Conservation (phyloP, 495 filamentous ascomycete genomes). For the Baudoinia panamericana region DNA sequence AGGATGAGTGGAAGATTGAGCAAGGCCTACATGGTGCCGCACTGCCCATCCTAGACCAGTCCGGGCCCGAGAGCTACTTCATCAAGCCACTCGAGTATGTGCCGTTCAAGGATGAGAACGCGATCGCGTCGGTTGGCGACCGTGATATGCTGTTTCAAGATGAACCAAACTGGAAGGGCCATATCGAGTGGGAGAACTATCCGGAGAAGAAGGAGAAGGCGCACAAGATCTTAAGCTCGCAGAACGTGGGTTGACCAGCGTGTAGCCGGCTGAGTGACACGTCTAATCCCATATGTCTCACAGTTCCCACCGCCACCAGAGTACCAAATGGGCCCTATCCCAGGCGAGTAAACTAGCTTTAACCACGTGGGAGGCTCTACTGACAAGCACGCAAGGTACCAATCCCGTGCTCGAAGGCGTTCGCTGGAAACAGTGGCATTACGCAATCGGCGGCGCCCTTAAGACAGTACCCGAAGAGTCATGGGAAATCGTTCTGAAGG, state of each 20-base stretch:
- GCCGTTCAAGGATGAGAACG: conserved; percentile 29
- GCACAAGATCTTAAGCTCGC: conserved; percentile 37
- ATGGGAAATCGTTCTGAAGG: conserved; percentile 45
- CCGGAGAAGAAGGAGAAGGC: conserved; percentile 50
- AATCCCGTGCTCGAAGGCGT: conserved; percentile 51
- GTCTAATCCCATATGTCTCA: background rate
- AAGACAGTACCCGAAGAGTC: conserved; percentile 37
- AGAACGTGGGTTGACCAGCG: conserved; percentile 30
- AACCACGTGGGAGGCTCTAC: too few relatives aligned
- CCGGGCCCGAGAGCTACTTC: conserved; percentile 22
- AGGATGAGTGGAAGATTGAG: conserved; percentile 43
- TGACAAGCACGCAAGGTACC: too few relatives aligned
- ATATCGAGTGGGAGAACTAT: conserved; percentile 58
- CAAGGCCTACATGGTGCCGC: conserved; percentile 37
- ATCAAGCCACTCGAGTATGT: conserved; percentile 19
- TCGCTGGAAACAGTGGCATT: conserved; percentile 54
- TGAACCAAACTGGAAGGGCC: conserved; percentile 23
- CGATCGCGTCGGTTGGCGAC: conserved; percentile 28
- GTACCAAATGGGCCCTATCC: conserved; percentile 46
- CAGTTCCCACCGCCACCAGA: conserved; percentile 36
- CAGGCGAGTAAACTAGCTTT: too few relatives aligned
- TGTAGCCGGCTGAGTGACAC: background rate
- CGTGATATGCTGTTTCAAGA: conserved; percentile 27
- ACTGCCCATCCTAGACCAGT: conserved; percentile 38
- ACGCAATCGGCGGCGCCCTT: conserved; percentile 43